Evolutionary conservation across 2,329 filamentous ascomycete species (phyloP).

Genomic region (Macrophomina pseudophaseolina): DNA sequence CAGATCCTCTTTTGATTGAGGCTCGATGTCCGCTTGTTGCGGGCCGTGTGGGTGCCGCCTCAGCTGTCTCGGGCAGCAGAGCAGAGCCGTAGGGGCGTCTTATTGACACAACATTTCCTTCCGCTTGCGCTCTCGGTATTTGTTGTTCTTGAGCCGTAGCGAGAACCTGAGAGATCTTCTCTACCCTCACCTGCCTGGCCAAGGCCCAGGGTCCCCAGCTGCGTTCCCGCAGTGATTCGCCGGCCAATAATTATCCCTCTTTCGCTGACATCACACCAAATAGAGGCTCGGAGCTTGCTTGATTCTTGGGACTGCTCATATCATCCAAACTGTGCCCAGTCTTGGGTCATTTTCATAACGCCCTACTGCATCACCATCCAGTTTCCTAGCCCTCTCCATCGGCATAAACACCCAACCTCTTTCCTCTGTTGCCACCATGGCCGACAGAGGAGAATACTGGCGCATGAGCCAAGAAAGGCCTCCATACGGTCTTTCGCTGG

Average conservation of each 20-base stretch:
- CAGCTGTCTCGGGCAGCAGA: neutral
- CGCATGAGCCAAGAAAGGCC: neutral
- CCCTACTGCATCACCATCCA: neutral
- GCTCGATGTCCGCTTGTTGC: neutral
- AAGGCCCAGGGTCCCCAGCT: neutral
- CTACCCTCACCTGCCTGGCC: neutral
- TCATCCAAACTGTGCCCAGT: neutral
- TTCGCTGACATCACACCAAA: no score
- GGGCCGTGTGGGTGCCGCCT: neutral
- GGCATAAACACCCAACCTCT: neutral
- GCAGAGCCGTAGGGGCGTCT: neutral
- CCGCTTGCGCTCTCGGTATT: neutral
- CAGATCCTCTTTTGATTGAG: neutral
- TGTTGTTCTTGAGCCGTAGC: neutral
- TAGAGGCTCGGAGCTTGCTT: neutral
- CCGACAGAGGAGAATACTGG: neutral
- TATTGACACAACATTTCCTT: neutral
- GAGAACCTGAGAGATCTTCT: neutral
- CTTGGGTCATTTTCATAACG: no score
- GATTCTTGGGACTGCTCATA: neutral
- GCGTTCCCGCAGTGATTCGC: neutral
- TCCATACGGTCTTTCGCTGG: neutral
- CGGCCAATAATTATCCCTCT: neutral
- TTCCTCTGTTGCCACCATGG: neutral
- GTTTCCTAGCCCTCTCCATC: neutral